Percentiles rank a stretch among this genome's conserved stretches.
These are phyloP conservation scores for Globisporangium middletonii DNA, from an alignment of 352 stramenopile species.

Conservation along the genomic window DNA sequence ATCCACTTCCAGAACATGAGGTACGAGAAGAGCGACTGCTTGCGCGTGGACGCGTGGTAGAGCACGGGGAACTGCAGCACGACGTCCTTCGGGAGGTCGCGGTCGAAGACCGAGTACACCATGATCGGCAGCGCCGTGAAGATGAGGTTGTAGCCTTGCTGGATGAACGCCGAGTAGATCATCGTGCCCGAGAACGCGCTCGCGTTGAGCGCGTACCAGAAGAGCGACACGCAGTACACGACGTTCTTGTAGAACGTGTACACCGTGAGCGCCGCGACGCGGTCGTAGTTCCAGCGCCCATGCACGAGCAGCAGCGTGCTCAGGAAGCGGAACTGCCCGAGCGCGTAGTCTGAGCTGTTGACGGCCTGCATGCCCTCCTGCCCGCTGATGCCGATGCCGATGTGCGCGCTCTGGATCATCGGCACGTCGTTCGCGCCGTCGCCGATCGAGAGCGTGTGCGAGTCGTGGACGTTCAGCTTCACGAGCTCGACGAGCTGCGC, in stretches of 20 bases:
- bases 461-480: slow-evolving; percentile 75
- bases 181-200: slow-evolving; percentile 91
- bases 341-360: slow-evolving; percentile 82
- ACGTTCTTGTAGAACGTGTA: slow-evolving; percentile 93
- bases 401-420: slow-evolving; percentile 89
- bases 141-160: slow-evolving; percentile 94
- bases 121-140: slow-evolving; percentile 93
- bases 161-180: slow-evolving; percentile 81
- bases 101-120: slow-evolving; percentile 75
- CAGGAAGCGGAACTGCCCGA: slow-evolving; percentile 82
- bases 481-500: slow-evolving; percentile 96
- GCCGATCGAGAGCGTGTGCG: slow-evolving; percentile 87
- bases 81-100: slow-evolving; percentile 63
- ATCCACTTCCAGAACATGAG: slow-evolving; percentile 87
- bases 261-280: slow-evolving; percentile 82
- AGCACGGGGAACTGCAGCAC: slow-evolving; percentile 56
- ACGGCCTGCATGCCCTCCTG: slow-evolving; percentile 97
- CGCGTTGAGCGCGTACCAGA: slow-evolving; percentile 81
- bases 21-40: slow-evolving; percentile 68
- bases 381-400: slow-evolving; percentile 93
- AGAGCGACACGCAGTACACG: slow-evolving; percentile 88
- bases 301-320: slow-evolving; percentile 71
- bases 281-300: slow-evolving; percentile 85
- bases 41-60: slow-evolving; percentile 54
- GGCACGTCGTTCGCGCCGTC: slow-evolving; percentile 89